Percentiles rank a stretch among this genome's conserved stretches.
These are phyloP conservation scores for Coemansia sp. DNA, from an alignment of 192 early-diverging fungal species.

Conservation along the genomic window DNA sequence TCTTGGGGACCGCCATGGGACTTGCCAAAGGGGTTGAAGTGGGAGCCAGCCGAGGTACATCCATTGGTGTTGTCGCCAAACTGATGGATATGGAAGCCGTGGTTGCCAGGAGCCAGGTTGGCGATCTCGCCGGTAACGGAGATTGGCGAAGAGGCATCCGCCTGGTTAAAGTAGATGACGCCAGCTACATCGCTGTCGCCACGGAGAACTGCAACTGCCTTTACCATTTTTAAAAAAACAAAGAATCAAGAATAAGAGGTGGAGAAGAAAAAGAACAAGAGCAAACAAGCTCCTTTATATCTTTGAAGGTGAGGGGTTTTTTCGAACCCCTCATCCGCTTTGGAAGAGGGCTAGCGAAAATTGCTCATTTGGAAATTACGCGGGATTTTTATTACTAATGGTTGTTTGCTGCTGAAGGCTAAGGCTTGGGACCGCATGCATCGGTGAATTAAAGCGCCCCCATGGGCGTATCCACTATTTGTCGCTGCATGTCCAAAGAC, in stretches of 20 bases:
- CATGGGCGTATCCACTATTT: too few species aligned
- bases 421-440: too few species aligned
- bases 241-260: neutral
- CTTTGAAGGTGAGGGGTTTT: neutral
- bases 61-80: constrained; percentile 72
- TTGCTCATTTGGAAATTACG: neutral
- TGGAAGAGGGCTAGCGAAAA: neutral
- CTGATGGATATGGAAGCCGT: constrained; percentile 89
- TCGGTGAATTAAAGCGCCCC: too few species aligned
- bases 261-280: neutral
- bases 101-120: constrained; percentile 67
- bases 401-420: too few species aligned
- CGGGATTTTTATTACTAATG: too few species aligned
- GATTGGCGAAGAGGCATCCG: constrained; percentile 55
- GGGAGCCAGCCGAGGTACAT: constrained; percentile 80
- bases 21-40: constrained; percentile 79
- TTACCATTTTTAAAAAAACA: constrained; percentile 62
- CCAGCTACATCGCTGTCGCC: constrained; percentile 67
- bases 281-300: neutral
- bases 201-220: constrained; percentile 80
- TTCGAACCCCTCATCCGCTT: constrained; percentile 2
- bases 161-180: constrained; percentile 71
- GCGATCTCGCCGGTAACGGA: constrained; percentile 57
- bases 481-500: too few species aligned
- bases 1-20: constrained; percentile 77